A percentile compares a stretch with the other conserved stretches of the same genome.
These are phyloP conservation scores for Kwoniella europaea DNA, from an alignment of 768 basidiomycete genomes.

Conservation along the genomic window DNA sequence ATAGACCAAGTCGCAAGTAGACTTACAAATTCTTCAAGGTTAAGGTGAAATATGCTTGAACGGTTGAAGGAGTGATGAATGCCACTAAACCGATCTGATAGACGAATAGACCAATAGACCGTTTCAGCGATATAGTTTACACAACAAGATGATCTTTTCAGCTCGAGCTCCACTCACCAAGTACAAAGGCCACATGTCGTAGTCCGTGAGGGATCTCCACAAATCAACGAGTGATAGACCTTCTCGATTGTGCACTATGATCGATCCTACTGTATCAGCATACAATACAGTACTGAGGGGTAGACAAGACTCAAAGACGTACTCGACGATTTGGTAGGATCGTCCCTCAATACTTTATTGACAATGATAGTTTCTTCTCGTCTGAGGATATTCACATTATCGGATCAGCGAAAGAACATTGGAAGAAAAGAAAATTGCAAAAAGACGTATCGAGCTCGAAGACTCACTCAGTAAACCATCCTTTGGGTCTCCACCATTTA, in stretches of 20 bases:
- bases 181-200: conserved; percentile 72
- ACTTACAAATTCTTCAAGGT: conserved; percentile 64
- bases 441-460: no score
- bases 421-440: no score
- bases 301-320: background rate
- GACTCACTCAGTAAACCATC: conserved; percentile 69
- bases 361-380: conserved; percentile 72
- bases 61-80: conserved; percentile 66
- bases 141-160: no score
- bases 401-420: background rate
- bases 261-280: background rate
- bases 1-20: no score
- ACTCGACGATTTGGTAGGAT: conserved; percentile 66
- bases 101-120: background rate
- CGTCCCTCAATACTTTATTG: conserved; percentile 69
- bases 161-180: conserved; percentile 35
- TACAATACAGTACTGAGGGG: background rate
- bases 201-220: conserved; percentile 65
- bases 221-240: conserved; percentile 65
- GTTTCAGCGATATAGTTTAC: no score
- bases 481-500: conserved; percentile 64
- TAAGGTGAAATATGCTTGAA: conserved; percentile 70
- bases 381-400: background rate
- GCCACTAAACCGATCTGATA: conserved; percentile 33
- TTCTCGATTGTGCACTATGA: conserved; percentile 70